Evolutionary conservation across 2,329 filamentous ascomycete genomes (phyloP), one percentile per base, ranked within the genome.

Genomic region (Cercospora citrullina): DNA sequence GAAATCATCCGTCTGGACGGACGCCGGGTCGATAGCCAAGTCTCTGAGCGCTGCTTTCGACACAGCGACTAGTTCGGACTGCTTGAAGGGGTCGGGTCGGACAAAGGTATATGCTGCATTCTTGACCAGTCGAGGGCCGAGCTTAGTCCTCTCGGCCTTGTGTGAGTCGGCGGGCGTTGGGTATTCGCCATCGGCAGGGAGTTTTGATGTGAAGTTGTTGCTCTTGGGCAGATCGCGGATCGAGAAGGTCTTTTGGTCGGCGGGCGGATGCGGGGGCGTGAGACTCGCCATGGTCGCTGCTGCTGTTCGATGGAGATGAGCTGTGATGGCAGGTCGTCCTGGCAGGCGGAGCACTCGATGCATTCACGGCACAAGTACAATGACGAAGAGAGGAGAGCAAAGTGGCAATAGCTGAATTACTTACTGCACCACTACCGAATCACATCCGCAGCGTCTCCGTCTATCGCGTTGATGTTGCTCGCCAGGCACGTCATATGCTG

Each of bases 61-160:
- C 1, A 96, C 89, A 6, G 88, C 91, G 1, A 98, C 85, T 16
- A 99, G 84, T 76, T 97, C 92, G 0, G 93, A 88, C 23, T 90
- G 86, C 70, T 89, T 84, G 28, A 89, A 86, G 21, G 84, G 80
- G 75, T 94, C 91, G 0, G 95, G 95, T 4, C 93, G 89, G 21
- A 99, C 93, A 84, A 90, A 99, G 8, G 94, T 96, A 81, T 92
- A 99, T 61, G 94, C 81, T 4, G 95, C 94, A 68, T 89, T 87
- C 77, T 90, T 92, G 48, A 99, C 95, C 78, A 93, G 85, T 60
- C 94, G 90, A 16, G 95, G 94, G 0, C 87, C 86, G 60, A 98
- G 89, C 39, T 90, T 82, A 66, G 90, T 86, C 74, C 94, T 89
- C 1, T 93, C 90, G 0, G 92, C 93, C 73, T 87, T 86, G 79